phyloP scores from a whole-genome alignment of 345 rosid genomes.

The Populus tremula region DNA sequence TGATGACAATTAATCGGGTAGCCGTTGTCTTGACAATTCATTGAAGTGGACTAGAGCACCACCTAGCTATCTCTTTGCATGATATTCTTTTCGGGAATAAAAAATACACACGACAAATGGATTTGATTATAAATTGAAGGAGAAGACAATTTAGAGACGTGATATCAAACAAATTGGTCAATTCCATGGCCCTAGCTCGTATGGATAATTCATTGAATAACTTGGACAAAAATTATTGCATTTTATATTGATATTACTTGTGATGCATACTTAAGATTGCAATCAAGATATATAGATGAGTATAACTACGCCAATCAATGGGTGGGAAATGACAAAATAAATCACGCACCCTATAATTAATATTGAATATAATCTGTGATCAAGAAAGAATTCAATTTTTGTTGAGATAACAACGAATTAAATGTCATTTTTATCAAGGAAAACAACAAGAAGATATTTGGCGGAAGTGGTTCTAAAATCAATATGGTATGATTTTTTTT shows the following conservation, averaged over 20 bases:
- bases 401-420: background rate
- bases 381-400: background rate
- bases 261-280: background rate
- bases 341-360: background rate
- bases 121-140: background rate
- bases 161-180: background rate
- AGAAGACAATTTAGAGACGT: background rate
- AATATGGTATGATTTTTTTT: too few species aligned
- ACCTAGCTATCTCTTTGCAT: background rate
- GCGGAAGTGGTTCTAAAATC: background rate
- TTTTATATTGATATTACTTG: background rate
- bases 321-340: background rate
- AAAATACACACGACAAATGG: conserved; percentile 10
- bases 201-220: background rate
- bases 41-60: background rate
- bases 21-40: background rate
- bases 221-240: background rate
- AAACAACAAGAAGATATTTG: background rate
- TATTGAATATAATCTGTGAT: background rate
- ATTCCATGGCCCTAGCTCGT: background rate
- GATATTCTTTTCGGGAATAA: background rate
- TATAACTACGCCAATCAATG: background rate
- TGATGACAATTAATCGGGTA: background rate
- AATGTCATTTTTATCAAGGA: background rate
- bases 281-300: background rate